Evolutionary conservation across 768 basidiomycete species (phyloP), one percentile per base, ranked within the genome.

Genomic region (Solioccasus polychromus): DNA sequence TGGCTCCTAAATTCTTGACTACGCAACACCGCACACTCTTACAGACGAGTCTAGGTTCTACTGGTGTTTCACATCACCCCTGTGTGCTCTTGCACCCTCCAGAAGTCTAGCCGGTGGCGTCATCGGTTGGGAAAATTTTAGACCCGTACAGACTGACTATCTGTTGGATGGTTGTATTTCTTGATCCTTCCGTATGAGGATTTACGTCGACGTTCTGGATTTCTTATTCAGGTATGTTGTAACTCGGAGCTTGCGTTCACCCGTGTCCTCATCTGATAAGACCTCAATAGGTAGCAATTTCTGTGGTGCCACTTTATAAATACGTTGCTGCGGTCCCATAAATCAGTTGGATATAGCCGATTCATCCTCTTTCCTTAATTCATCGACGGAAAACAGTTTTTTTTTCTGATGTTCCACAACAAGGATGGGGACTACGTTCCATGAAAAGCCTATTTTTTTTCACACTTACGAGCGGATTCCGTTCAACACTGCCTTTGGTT

Each of bases 61-160:
- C 37, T n/a, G n/a, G n/a, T 28, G 39, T 17, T 19, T 9, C n/a
- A 14, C 34, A 42, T 23, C 18, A 31, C 34, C 17, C 22, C 32
- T 38, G 22, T 17, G 8, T 37, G 32, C 15, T 36, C 30, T 18
- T 31, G 24, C 39, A 32, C 47, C 22, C 18, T 35, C 41, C n/a
- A 28, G 40, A 50, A 43, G 26, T 50, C 36, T 14, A 29, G 24
- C 35, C 38, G 37, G 31, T 51, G 41, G 49, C 39, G 42, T 35
- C 24, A 19, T 20, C 35, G 24, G 14, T 30, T 35, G 26, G 22
- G 20, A 26, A 23, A 19, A n/a, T n/a, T n/a, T n/a, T n/a, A 15
- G 26, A 25, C n/a, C 29, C 18, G 19, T 6, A 11, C 35, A 19
- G 26, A 36, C 15, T 44, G 39, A 39, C 22, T n/a, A n/a, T n/a